Evolutionary conservation across 805 yeast genomes (phyloP).

Genomic region (Cyberlindnera euphorbiiphila): DNA sequence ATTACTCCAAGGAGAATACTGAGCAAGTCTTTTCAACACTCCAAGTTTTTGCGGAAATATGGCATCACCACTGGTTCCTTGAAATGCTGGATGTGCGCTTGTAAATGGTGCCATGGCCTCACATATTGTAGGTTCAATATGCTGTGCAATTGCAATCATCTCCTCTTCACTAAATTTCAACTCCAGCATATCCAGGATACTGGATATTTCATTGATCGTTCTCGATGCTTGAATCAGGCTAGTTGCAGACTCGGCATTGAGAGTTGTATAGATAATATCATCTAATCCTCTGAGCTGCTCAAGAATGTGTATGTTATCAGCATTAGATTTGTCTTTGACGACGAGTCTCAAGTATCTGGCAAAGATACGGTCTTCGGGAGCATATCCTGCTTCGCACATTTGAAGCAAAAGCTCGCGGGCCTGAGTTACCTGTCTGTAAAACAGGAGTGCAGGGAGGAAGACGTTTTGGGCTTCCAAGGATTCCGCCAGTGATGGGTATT

Average conservation of each 20-base stretch:
- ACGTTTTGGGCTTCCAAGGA: constrained; percentile 3
- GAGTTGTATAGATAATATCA: constrained; percentile 12
- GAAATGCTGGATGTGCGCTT: neutral
- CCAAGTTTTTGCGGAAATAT: constrained; percentile 7
- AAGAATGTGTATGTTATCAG: neutral
- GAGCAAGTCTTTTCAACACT: constrained; percentile 7
- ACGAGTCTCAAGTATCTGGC: constrained; percentile 4
- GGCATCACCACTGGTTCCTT: neutral
- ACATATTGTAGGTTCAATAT: constrained; percentile 1
- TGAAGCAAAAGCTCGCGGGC: neutral
- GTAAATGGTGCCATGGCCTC: neutral
- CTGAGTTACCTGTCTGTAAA: constrained; percentile 2
- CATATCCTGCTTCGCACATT: neutral
- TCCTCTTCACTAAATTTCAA: constrained; percentile 1
- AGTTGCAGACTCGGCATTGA: neutral
- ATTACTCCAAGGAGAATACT: constrained; percentile 3
- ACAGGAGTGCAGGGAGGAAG: neutral
- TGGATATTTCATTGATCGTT: constrained; percentile 9
- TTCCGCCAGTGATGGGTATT: constrained; percentile 4
- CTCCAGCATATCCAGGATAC: constrained; percentile 14
- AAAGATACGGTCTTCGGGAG: constrained; percentile 2
- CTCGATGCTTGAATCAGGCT: constrained; percentile 3
- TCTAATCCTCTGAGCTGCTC: constrained; percentile 7
- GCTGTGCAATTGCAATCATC: neutral
- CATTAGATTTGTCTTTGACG: neutral